Evolutionary conservation across 2,329 filamentous ascomycete genomes (phyloP).

Genomic region (Xylariales sp.): DNA sequence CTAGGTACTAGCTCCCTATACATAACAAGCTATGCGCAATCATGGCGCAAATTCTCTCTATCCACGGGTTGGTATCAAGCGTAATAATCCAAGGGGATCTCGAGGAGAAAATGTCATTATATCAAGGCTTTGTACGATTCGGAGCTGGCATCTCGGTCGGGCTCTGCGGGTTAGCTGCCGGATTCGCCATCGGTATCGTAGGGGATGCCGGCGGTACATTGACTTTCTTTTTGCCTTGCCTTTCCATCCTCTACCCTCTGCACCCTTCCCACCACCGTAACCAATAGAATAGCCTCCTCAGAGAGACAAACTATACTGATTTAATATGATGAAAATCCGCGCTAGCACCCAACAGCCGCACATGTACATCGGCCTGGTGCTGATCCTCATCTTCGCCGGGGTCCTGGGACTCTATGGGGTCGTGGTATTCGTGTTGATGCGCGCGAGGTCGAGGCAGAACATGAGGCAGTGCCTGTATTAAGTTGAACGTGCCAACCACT

Average conservation of each 20-base stretch:
- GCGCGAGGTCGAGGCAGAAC: slow-evolving; percentile 55
- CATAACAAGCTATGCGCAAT: slow-evolving; percentile 54
- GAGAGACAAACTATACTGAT: slow-evolving; percentile 3
- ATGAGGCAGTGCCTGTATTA: slow-evolving; percentile 55
- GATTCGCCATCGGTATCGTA: slow-evolving; percentile 60
- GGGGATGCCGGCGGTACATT: slow-evolving; percentile 58
- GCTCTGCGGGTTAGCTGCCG: slow-evolving; percentile 58
- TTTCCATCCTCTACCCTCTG: neutral
- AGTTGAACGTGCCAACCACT: slow-evolving; percentile 11
- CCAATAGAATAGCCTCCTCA: neutral
- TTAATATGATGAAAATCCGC: slow-evolving; percentile 50
- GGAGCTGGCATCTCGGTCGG: slow-evolving; percentile 58
- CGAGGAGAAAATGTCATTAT: slow-evolving; percentile 56
- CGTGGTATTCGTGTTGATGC: slow-evolving; percentile 61
- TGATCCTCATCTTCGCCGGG: slow-evolving; percentile 61
- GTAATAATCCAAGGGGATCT: slow-evolving; percentile 58
- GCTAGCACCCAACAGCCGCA: slow-evolving; percentile 61
- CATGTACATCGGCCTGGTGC: slow-evolving; percentile 60
- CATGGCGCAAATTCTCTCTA: slow-evolving; percentile 62
- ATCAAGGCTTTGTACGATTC: slow-evolving; percentile 58
- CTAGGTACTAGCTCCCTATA: neutral
- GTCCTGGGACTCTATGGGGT: slow-evolving; percentile 53
- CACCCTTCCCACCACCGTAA: neutral
- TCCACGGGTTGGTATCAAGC: slow-evolving; percentile 59
- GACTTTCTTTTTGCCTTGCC: neutral